Conservation (phyloP, 108 stramenopile genomes). For the Licmophora abbreviata region DNA sequence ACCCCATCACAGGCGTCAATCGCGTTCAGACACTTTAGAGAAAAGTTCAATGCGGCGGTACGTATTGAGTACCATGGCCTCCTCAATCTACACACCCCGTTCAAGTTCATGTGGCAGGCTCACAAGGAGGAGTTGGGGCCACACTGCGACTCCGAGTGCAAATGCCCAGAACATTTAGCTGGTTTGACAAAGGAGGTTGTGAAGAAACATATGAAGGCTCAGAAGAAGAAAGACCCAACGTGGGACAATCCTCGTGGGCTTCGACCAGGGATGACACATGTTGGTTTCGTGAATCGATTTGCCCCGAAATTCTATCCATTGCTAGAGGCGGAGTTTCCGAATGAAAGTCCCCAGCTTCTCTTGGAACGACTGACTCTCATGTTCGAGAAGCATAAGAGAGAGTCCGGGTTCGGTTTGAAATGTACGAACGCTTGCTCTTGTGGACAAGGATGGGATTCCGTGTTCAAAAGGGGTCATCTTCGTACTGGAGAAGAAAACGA, state of each 20-base stretch:
- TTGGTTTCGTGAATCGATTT: conserved; percentile 14
- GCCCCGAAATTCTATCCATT: conserved; percentile 9
- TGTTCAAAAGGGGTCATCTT: conserved; percentile 17
- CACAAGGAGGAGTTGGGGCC: conserved; percentile 12
- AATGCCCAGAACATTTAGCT: conserved; percentile 7
- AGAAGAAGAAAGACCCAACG: conserved; percentile 8
- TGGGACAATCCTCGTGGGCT: conserved; percentile 2
- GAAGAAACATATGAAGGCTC: conserved; percentile 1
- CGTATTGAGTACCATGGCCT: neutral
- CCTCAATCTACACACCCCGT: neutral
- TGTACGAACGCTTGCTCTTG: conserved; percentile 12
- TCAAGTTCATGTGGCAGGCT: conserved; percentile 13
- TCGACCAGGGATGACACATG: neutral
- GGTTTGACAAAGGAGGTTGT: conserved; percentile 7
- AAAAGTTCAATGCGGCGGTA: neutral
- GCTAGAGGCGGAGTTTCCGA: conserved; percentile 10
- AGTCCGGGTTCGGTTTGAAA: conserved; percentile 10
- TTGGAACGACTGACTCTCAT: conserved; percentile 11
- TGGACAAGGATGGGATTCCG: conserved; percentile 14
- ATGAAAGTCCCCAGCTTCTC: conserved; percentile 8
- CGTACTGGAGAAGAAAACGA: too few species aligned
- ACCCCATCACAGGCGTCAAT: too few species aligned
- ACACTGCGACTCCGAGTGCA: conserved; percentile 9
- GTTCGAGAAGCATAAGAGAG: conserved; percentile 12
- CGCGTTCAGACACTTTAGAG: too few species aligned